Base-by-base conservation (phyloP, 2,329 filamentous ascomycete genomes). In the Ophiostoma pallidulum region DNA sequence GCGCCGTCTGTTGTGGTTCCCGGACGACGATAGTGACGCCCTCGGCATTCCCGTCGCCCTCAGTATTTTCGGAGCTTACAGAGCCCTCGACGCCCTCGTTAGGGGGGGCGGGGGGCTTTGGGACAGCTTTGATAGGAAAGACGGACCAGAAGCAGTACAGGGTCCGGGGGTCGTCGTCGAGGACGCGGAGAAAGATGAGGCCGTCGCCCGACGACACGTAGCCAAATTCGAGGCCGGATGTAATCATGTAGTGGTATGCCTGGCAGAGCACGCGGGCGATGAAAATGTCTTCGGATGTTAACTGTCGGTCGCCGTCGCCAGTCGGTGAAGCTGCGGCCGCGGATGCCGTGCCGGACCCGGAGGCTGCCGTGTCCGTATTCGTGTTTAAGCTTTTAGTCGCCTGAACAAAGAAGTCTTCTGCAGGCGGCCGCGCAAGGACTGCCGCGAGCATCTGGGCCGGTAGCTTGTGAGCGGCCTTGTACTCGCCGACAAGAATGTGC, bases 191-290 rank as follows among this genome's bases (percentile, higher is more conserved):
- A 16, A 51, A 38, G 8, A 51, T 18, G 6, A 51, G 38, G 14
- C 45, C 37, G 9, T 51, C 41, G 19, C 49, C 49, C 22, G 45
- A 26, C 10, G 49, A 41, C 18, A 51, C 35, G 24, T 51, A 51
- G 8, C 49, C 41, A 14, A 16, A 48, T 18, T 48, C 45, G 6
- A 51, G 32, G 14, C 45, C 49, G 4, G 49, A 32, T 3, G 41
- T 41, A 16, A 51, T 35, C 45, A 51, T 51, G 37, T 48, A 48
- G 45, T 51, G 45, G 26, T 37, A 51, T 8, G 45, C 44, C 14
- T 51, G 45, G 32, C 38, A 48, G 20, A 51, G 26, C 3, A 16
- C 38, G 16, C 28, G 20, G 10, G 49, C 49, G 24, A 51, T 37
- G 8, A 22, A 46, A 19, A 46, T 38, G 4, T 33, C 20, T 29